Conservation (phyloP, 768 basidiomycete genomes). For the Panellus pusillus region DNA sequence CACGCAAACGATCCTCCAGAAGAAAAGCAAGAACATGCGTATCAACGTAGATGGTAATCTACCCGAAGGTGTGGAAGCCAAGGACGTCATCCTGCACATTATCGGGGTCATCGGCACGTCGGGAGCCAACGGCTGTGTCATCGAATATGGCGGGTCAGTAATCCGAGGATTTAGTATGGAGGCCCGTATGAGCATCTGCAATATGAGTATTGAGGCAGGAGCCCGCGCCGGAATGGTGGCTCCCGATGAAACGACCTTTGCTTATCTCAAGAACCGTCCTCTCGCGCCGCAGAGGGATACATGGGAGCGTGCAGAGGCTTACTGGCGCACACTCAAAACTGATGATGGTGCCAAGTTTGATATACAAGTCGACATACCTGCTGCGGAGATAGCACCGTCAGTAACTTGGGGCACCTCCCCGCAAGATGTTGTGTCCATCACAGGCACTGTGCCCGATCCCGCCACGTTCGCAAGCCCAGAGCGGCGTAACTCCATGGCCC, state of each 20-base stretch:
- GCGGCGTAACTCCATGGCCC: constrained; percentile 66
- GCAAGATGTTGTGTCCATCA: constrained; percentile 83
- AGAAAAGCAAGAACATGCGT: constrained; percentile 89
- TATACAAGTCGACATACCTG: constrained; percentile 72
- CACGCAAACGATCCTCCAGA: constrained; percentile 88
- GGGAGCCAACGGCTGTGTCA: constrained; percentile 84
- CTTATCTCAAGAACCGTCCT: constrained; percentile 78
- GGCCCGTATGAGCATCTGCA: constrained; percentile 86
- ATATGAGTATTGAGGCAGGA: constrained; percentile 95
- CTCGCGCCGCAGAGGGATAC: constrained; percentile 78
- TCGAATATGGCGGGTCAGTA: constrained; percentile 88
- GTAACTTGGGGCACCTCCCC: constrained; percentile 94
- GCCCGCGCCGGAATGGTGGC: constrained; percentile 92
- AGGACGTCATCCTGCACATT: constrained; percentile 88
- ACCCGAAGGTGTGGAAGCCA: constrained; percentile 77
- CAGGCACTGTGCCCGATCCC: constrained; percentile 78
- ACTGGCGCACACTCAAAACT: constrained; percentile 78
- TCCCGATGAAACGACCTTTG: constrained; percentile 84
- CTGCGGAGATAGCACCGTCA: constrained; percentile 83
- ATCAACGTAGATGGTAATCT: constrained; percentile 84
- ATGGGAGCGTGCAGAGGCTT: constrained; percentile 81
- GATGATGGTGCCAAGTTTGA: constrained; percentile 86
- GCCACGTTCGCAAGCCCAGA: constrained; percentile 58
- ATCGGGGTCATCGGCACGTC: constrained; percentile 90
- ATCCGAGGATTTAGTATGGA: constrained; percentile 87